phyloP scores from a whole-genome alignment of 2,329 filamentous ascomycete species.

The Lasiodiplodia citricola region DNA sequence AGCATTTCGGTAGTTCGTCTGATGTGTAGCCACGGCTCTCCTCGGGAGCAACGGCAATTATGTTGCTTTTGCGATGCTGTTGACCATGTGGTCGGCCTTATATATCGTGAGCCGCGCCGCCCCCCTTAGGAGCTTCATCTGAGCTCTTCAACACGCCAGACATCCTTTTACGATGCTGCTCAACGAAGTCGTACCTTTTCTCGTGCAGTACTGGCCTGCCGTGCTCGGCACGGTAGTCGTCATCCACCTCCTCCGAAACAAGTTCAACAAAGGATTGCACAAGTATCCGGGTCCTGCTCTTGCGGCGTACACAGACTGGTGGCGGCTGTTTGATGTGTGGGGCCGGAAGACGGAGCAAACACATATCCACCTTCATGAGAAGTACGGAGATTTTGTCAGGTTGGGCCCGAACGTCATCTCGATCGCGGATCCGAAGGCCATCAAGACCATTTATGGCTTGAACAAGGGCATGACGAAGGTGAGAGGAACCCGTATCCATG shows the following conservation, averaged over 20 bases:
- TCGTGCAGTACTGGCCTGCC: slow-evolving; percentile 50
- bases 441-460: slow-evolving; percentile 79
- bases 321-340: slow-evolving; percentile 74
- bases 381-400: slow-evolving; percentile 76
- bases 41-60: slow-evolving; percentile 9
- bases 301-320: slow-evolving; percentile 73
- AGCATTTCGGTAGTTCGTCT: slow-evolving; percentile 10
- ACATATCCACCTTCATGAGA: slow-evolving; percentile 69
- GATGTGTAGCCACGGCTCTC: not conserved
- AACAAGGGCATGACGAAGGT: slow-evolving; percentile 84
- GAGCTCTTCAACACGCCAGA: slow-evolving; percentile 24
- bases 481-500: slow-evolving; percentile 28
- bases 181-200: slow-evolving; percentile 41
- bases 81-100: not conserved
- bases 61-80: not conserved
- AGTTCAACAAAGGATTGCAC: slow-evolving; percentile 63
- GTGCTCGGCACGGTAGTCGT: slow-evolving; percentile 40
- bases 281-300: slow-evolving; percentile 75
- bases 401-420: slow-evolving; percentile 76
- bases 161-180: slow-evolving; percentile 38
- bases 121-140: not conserved
- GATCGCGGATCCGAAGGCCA: slow-evolving; percentile 73
- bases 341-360: slow-evolving; percentile 69
- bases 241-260: slow-evolving; percentile 50
- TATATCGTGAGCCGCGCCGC: not conserved